These are phyloP conservation scores for Colletotrichum scovillei DNA, from an alignment of 2,329 filamentous ascomycete species.

Conservation along the genomic window DNA sequence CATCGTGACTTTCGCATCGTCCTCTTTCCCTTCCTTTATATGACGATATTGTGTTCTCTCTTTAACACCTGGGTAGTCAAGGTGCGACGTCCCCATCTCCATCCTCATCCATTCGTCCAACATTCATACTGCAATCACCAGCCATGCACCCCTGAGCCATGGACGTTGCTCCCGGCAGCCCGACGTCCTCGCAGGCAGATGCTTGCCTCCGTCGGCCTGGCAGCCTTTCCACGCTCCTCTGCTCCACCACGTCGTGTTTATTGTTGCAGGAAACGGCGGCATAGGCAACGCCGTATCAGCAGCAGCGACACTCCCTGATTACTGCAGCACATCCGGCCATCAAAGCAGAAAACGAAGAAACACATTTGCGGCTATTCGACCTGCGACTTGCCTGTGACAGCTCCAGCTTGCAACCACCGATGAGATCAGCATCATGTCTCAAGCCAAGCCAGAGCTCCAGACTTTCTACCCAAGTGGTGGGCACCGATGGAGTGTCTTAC, in stretches of 20 bases:
- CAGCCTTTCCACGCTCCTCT: too few relatives aligned
- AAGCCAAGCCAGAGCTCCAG: constrained; percentile 20
- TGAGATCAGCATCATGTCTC: constrained; percentile 31
- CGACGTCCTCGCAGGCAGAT: constrained; percentile 14
- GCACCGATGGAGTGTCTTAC: neutral
- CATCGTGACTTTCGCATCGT: neutral
- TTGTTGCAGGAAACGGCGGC: constrained; percentile 26
- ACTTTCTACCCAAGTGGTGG: neutral
- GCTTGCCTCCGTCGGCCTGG: constrained; percentile 12
- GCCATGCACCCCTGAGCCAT: neutral
- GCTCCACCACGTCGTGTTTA: neutral
- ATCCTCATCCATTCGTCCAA: neutral
- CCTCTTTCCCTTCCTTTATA: neutral
- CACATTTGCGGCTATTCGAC: neutral
- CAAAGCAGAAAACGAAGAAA: neutral
- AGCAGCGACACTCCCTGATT: constrained; percentile 23
- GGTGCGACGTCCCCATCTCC: neutral
- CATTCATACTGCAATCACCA: neutral
- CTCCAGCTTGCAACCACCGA: neutral
- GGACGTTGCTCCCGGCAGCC: constrained; percentile 2
- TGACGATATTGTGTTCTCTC: neutral
- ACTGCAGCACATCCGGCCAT: neutral
- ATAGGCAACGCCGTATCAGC: constrained; percentile 12
- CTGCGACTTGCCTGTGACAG: neutral
- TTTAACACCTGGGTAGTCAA: neutral